Percentiles rank a stretch among this genome's conserved stretches.
These are phyloP conservation scores for Chalciporus piperatus DNA, from an alignment of 768 basidiomycete species.

Conservation along the genomic window DNA sequence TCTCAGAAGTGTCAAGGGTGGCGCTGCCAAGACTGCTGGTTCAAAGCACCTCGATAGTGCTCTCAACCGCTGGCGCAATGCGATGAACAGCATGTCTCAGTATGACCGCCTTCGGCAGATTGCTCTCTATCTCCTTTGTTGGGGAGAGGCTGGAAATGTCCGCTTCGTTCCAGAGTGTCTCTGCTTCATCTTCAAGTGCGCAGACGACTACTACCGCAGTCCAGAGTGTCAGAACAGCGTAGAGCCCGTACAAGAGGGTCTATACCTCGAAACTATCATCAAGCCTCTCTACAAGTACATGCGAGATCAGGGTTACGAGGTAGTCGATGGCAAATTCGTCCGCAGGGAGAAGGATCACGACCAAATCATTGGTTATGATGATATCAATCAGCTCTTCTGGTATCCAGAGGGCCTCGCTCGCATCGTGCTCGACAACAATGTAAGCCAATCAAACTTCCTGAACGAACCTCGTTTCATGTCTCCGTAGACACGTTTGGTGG, in stretches of 20 bases:
- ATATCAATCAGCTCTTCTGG: conserved; percentile 99
- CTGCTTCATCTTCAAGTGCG: conserved; percentile 99
- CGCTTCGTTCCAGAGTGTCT: conserved; percentile 95
- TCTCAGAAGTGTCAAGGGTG: conserved; percentile 75
- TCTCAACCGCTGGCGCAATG: conserved; percentile 92
- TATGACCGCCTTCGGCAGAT: conserved; percentile 97
- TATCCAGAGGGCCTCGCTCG: conserved; percentile 96
- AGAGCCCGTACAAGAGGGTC: conserved; percentile 91
- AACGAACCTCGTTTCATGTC: conserved; percentile 5
- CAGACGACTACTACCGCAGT: conserved; percentile 98
- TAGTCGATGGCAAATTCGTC: conserved; percentile 92
- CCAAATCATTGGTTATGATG: conserved; percentile 98
- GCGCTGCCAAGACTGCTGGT: conserved; percentile 46
- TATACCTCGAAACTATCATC: conserved; percentile 88
- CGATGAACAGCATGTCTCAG: conserved; percentile 99
- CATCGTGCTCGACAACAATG: conserved; percentile 86
- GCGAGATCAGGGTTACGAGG: conserved; percentile 96
- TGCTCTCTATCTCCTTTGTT: conserved; percentile 93
- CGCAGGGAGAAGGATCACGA: conserved; percentile 93
- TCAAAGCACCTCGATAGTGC: conserved; percentile 91
- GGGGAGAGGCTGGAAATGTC: conserved; percentile 98
- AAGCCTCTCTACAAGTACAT: conserved; percentile 96
- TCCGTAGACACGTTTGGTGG: conserved; percentile 81
- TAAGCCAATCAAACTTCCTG: conserved; percentile 32
- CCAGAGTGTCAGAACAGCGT: conserved; percentile 94